phyloP scores from a whole-genome alignment of 108 stramenopile species.

The Pseudonitzschia pungens region DNA sequence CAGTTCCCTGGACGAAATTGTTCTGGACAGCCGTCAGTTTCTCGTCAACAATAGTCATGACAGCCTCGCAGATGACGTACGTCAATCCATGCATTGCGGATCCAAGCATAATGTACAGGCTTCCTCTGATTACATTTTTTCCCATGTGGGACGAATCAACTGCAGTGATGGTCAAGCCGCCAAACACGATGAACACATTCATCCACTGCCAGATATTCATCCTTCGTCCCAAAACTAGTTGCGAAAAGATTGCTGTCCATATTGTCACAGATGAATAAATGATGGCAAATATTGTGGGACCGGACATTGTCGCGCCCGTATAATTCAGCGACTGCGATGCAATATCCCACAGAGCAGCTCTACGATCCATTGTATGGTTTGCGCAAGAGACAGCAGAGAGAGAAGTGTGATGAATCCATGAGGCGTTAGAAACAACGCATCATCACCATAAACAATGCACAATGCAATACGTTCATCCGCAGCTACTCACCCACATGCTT shows the following conservation, averaged over 20 bases:
- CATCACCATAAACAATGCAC: background rate
- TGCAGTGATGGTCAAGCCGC: conserved; percentile 59
- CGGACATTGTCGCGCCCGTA: conserved; percentile 63
- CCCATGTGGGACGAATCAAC: conserved; percentile 42
- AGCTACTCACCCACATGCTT: conserved; percentile 30
- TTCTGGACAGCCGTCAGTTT: conserved; percentile 61
- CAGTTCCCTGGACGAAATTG: conserved; percentile 67
- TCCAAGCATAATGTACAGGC: conserved; percentile 49
- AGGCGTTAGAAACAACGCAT: background rate
- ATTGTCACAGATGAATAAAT: conserved; percentile 69
- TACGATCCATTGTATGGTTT: background rate
- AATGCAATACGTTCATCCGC: background rate
- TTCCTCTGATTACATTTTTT: conserved; percentile 42
- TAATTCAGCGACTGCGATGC: conserved; percentile 62
- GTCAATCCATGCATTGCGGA: conserved; percentile 56
- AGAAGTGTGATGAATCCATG: background rate
- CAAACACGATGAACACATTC: conserved; percentile 53
- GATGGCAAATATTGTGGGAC: conserved; percentile 74
- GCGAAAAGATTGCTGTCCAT: conserved; percentile 71
- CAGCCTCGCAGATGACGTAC: conserved; percentile 66
- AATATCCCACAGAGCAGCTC: conserved; percentile 62
- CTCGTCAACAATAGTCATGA: conserved; percentile 46
- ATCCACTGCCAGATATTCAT: conserved; percentile 53
- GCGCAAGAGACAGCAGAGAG: background rate
- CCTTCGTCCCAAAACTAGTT: conserved; percentile 43